Base-by-base conservation (phyloP, 176 grass and related monocot genomes). In the Saccharum officinarum region DNA sequence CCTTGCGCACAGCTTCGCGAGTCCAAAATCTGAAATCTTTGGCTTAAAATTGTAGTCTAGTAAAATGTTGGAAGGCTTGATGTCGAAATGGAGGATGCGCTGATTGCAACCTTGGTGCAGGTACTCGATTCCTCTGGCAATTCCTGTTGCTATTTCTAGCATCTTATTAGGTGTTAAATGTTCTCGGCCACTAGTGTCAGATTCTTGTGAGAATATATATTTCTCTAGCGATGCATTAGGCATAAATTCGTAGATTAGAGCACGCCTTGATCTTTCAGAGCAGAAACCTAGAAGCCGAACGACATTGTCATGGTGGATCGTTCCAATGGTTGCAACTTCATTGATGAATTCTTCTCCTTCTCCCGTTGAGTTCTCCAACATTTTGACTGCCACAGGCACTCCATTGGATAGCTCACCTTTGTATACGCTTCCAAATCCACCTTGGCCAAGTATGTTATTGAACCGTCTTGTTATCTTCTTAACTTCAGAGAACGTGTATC, bases 341-440 rank as follows among this genome's bases (percentile, higher is more conserved):
- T 91, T 96, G 65, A 96, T 93, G 84, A 96, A 96, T 18, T 96
- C 94, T 30, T 83, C 69, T 61, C 91, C 91, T 1, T 85, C 79
- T 8, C 71, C 89, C 65, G 22, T 84, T 1, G 94, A 59, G 42
- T 57, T 80, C 50, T 87, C 89, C 15, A 94, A 78, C 82, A 97
- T 88, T 75, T 97, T 97, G 7, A 97, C 82, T 22, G 94, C 94
- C 25, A 92, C 91, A 2, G 89, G 91, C 0, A 92, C 82, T 67
- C 89, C 85, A 62, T 92, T 97, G 18, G 57, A 39, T 45, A 94
- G 41, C 40, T 86, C 65, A 0, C 87, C 89, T 88, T 72, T 95
- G 46, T 95, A 90, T 5, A 92, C 90, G 41, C 61, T 85, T 73
- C 91, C 94, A 73, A 93, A 97, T 16, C 87, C 91, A 22, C 94